These are phyloP conservation scores for Psilocybe tampanensis DNA, from an alignment of 768 basidiomycete genomes.

Conservation along the genomic window DNA sequence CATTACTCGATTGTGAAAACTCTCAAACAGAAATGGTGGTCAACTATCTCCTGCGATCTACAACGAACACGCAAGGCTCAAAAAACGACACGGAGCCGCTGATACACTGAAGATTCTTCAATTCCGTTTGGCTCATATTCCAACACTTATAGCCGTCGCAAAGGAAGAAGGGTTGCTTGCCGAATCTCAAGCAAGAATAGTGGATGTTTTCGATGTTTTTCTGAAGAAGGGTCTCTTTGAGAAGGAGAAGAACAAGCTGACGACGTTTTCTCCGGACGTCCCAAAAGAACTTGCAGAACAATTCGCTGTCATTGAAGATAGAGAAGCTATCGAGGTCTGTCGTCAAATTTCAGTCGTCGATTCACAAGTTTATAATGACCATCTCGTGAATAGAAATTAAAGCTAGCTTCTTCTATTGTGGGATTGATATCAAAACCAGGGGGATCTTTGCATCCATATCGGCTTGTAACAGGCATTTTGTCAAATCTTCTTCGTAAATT, in stretches of 20 bases:
- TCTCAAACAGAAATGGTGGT: slow-evolving; percentile 60
- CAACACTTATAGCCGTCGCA: slow-evolving; percentile 49
- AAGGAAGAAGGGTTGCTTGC: slow-evolving; percentile 54
- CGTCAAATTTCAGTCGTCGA: background rate
- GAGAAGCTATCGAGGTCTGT: slow-evolving; percentile 32
- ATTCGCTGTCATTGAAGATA: slow-evolving; percentile 34
- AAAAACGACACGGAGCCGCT: slow-evolving; percentile 44
- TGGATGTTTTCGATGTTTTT: slow-evolving; percentile 62
- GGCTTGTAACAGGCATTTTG: slow-evolving; percentile 63
- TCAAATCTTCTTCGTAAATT: slow-evolving; percentile 51
- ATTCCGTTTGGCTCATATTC: slow-evolving; percentile 63
- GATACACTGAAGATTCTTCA: slow-evolving; percentile 55
- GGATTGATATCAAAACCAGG: slow-evolving; percentile 58
- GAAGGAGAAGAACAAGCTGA: slow-evolving; percentile 45
- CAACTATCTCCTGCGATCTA: slow-evolving; percentile 65
- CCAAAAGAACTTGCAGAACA: slow-evolving; percentile 44
- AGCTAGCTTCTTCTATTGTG: slow-evolving; percentile 43
- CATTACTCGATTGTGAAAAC: background rate
- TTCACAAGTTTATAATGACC: background rate
- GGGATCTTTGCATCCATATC: slow-evolving; percentile 72
- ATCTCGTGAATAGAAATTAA: slow-evolving; percentile 42
- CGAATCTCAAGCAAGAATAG: slow-evolving; percentile 57
- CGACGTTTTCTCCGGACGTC: slow-evolving; percentile 49
- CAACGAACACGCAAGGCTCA: slow-evolving; percentile 55
- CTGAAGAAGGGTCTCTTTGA: slow-evolving; percentile 42